Evolutionary conservation across 345 rosid genomes (phyloP).

Genomic region (Murraya paniculata): DNA sequence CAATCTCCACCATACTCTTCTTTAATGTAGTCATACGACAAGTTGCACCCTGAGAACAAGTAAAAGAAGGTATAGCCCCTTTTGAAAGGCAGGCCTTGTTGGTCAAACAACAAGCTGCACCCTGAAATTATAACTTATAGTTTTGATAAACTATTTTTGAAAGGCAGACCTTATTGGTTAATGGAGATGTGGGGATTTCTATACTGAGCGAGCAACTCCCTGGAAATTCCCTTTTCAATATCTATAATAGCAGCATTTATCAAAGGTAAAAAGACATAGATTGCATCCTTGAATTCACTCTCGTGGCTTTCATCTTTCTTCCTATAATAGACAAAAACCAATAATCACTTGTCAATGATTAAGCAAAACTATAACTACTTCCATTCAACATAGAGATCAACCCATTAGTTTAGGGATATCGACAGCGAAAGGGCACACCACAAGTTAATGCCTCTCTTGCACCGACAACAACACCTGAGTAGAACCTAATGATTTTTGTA

Average conservation of each 20-base stretch:
- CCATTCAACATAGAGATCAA: conserved; percentile 5
- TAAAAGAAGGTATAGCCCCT: no score
- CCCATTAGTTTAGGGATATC: conserved; percentile 11
- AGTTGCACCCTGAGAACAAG: no score
- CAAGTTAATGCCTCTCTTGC: no score
- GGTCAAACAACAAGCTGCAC: neutral
- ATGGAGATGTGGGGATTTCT: conserved; percentile 77
- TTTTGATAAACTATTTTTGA: neutral
- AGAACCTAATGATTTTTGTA: no score
- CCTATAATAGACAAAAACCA: conserved; percentile 38
- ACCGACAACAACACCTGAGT: no score
- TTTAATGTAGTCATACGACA: neutral
- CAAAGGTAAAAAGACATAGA: conserved; percentile 69
- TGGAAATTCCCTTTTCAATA: conserved; percentile 67
- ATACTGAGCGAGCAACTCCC: conserved; percentile 63
- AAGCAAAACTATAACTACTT: conserved; percentile 5
- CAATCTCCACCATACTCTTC: conserved; percentile 44
- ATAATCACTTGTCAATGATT: conserved; percentile 2
- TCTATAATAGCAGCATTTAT: conserved; percentile 76
- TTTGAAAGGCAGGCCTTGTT: conserved; percentile 56
- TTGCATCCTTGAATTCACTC: conserved; percentile 90
- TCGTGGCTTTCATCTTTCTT: conserved; percentile 90
- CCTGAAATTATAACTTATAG: neutral
- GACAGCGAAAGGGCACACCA: no score
- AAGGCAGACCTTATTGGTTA: conserved; percentile 63